Percentiles rank a stretch among this genome's conserved stretches.
Evolutionary conservation across 75 land plant genomes (phyloP).

Genomic region (Azolla pinnata): DNA sequence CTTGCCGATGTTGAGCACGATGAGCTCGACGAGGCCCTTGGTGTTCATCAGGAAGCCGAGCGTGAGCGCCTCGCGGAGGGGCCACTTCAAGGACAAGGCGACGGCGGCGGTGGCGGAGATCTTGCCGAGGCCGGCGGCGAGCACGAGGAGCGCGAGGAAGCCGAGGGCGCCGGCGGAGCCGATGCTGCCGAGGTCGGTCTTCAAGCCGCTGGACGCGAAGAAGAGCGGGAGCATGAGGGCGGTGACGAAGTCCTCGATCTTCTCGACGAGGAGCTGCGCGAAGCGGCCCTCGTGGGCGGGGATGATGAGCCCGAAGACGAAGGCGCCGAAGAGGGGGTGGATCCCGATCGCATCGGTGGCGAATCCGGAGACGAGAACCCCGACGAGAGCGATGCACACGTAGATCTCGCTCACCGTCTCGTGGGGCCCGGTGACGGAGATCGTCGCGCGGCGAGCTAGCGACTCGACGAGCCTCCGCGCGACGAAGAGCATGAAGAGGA

Average conservation of each 20-base stretch:
- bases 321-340: constrained; percentile 63
- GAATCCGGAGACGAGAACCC: constrained; percentile 40
- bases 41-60: constrained; percentile 66
- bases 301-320: constrained; percentile 39
- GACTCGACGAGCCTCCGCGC: constrained; percentile 26
- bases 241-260: constrained; percentile 49
- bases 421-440: no score
- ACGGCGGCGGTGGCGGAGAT: constrained; percentile 36
- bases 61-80: constrained; percentile 31
- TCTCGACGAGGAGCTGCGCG: constrained; percentile 39
- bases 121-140: constrained; percentile 50
- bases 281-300: constrained; percentile 43
- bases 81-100: constrained; percentile 23
- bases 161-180: constrained; percentile 34
- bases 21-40: constrained; percentile 70
- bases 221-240: constrained; percentile 50
- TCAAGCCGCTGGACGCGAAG: constrained; percentile 64
- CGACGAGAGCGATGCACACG: constrained; percentile 33
- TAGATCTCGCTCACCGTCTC: constrained; percentile 41
- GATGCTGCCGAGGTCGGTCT: constrained; percentile 47
- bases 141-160: constrained; percentile 38
- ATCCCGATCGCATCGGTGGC: constrained; percentile 58
- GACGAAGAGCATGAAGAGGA: constrained; percentile 16
- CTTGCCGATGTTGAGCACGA: constrained; percentile 72
- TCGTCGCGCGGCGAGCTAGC: constrained; percentile 32